Percentiles rank a stretch among this genome's conserved stretches.
phyloP scores from a whole-genome alignment of 2,329 filamentous ascomycete genomes.

The Incumbomyces delicatus region DNA sequence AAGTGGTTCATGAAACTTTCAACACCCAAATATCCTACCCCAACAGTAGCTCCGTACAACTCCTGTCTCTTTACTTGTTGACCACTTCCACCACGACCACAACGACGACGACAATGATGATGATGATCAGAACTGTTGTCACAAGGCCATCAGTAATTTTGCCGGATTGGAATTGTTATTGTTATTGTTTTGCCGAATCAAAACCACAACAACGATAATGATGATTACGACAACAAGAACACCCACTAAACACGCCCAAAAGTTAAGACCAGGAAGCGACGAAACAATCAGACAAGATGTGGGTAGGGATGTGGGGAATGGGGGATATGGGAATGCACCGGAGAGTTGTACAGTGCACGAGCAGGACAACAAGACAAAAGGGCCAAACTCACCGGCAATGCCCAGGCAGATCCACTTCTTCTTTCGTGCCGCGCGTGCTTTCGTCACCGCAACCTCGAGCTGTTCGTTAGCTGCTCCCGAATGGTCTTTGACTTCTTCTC shows the following conservation, averaged over 20 bases:
- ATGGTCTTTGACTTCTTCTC: slow-evolving; percentile 74
- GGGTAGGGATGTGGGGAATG: no score
- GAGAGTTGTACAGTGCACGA: not conserved
- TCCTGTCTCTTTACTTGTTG: slow-evolving; percentile 16
- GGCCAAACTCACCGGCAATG: slow-evolving; percentile 49
- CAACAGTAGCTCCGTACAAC: no score
- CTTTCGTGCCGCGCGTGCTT: slow-evolving; percentile 67
- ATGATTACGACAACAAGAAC: slow-evolving; percentile 2
- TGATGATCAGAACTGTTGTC: slow-evolving; percentile 42
- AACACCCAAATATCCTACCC: no score
- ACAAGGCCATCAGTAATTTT: slow-evolving; percentile 6
- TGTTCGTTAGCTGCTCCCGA: slow-evolving; percentile 77
- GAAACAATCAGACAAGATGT: slow-evolving; percentile 1
- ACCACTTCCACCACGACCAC: slow-evolving; percentile 41
- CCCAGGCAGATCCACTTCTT: slow-evolving; percentile 97
- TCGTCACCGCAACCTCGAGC: slow-evolving; percentile 70
- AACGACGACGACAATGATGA: slow-evolving; percentile 40
- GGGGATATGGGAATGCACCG: not conserved
- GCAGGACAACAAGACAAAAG: not conserved
- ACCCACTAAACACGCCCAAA: slow-evolving; percentile 2
- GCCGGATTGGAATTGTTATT: slow-evolving; percentile 7
- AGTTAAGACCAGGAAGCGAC: not conserved
- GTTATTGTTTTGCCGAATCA: slow-evolving; percentile 1
- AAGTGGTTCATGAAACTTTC: no score
- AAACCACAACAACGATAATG: slow-evolving; percentile 5